A percentile compares a stretch with the other conserved stretches of the same genome.
These are phyloP conservation scores for Tephrocybe sp. DNA, from an alignment of 768 basidiomycete species.

Conservation along the genomic window DNA sequence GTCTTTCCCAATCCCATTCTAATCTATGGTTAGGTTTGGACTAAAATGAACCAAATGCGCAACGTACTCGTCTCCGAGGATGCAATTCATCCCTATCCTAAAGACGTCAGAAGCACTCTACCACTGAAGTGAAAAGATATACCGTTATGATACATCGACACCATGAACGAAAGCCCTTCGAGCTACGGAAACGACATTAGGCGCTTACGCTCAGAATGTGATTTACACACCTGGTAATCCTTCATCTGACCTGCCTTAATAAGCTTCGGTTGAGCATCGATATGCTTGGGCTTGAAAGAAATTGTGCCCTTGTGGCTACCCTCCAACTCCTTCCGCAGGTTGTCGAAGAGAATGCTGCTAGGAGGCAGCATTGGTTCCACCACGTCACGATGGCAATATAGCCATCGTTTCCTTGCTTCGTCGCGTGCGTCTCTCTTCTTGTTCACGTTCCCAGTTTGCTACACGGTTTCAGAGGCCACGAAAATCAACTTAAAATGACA, in stretches of 20 bases:
- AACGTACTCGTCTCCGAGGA: conserved; percentile 68
- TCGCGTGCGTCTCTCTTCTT: conserved; percentile 38
- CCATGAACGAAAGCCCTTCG: conserved; percentile 64
- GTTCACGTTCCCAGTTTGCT: conserved; percentile 43
- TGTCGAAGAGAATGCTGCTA: conserved; percentile 35
- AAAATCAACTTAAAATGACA: not conserved
- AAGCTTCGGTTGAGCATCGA: conserved; percentile 48
- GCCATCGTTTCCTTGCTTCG: conserved; percentile 43
- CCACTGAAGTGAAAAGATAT: conserved; percentile 5
- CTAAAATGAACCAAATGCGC: not conserved
- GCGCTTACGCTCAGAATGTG: not conserved
- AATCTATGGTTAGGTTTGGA: not conserved
- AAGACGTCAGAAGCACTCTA: not conserved
- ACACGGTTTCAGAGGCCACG: not conserved
- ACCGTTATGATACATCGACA: conserved; percentile 70
- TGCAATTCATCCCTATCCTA: conserved; percentile 59
- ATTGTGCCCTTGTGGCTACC: conserved; percentile 8
- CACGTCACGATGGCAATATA: conserved; percentile 41
- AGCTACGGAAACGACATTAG: conserved; percentile 33
- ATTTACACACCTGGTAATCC: conserved; percentile 62
- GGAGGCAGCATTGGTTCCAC: conserved; percentile 49
- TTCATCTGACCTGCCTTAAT: conserved; percentile 64
- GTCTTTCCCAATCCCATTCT: conserved; percentile 72
- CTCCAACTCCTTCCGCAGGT: conserved; percentile 30
- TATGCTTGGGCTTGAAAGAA: conserved; percentile 34